Percentiles rank a stretch among this genome's conserved stretches.
These are phyloP conservation scores for Mycena capillaripes DNA, from an alignment of 768 basidiomycete species.

Conservation along the genomic window DNA sequence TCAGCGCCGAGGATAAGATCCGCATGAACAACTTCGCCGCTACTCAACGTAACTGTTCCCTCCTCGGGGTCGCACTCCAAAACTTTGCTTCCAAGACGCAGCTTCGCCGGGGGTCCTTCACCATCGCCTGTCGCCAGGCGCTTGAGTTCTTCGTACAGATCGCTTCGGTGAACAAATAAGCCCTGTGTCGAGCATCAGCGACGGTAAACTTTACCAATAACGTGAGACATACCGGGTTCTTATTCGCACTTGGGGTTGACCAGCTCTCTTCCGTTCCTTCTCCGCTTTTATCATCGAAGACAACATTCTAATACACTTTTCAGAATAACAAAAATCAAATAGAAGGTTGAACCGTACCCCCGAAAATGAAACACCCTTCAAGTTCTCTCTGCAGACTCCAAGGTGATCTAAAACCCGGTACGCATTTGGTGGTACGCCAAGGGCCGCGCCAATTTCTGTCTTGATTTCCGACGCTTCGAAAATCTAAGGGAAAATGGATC, in stretches of 20 bases:
- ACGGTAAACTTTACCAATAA: neutral
- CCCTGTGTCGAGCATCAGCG: neutral
- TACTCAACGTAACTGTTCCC: too few species aligned
- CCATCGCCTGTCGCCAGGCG: too few species aligned
- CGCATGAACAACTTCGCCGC: too few species aligned
- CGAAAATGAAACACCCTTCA: conserved; percentile 15
- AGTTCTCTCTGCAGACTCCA: conserved; percentile 19
- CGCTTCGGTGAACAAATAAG: conserved; percentile 21
- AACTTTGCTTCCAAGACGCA: too few species aligned
- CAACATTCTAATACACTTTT: neutral
- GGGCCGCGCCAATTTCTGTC: too few species aligned
- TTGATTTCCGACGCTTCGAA: too few species aligned
- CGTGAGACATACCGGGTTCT: neutral
- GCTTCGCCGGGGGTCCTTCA: too few species aligned
- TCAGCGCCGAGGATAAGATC: too few species aligned
- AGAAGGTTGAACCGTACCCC: conserved; percentile 8
- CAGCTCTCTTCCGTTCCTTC: conserved; percentile 1
- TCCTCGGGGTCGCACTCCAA: too few species aligned
- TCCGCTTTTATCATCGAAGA: conserved; percentile 3
- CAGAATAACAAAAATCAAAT: neutral
- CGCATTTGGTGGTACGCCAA: conserved; percentile 22
- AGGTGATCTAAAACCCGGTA: conserved; percentile 23
- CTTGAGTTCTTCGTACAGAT: conserved; percentile 29
- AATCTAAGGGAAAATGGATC: too few species aligned
- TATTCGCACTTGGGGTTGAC: too few species aligned